phyloP scores from a whole-genome alignment of 2,329 filamentous ascomycete species.

The Venturia effusa region DNA sequence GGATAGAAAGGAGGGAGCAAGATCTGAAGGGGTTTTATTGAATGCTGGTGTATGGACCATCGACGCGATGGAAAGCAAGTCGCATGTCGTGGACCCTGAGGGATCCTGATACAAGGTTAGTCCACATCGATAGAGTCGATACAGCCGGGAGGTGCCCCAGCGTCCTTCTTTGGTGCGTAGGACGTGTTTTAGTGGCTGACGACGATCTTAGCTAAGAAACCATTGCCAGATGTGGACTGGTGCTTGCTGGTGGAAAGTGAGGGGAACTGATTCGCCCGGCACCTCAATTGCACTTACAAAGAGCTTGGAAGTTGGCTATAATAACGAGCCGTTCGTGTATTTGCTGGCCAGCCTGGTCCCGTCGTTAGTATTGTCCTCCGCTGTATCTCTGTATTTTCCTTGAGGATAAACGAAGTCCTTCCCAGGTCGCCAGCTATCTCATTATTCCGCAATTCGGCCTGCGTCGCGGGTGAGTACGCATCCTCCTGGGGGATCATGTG shows the following conservation, averaged over 20 bases:
- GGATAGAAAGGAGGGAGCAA: neutral
- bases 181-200: neutral
- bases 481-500: neutral
- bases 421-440: neutral
- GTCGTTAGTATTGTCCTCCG: neutral
- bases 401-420: neutral
- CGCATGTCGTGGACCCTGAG: neutral
- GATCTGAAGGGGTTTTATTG: neutral
- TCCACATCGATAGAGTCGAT: neutral
- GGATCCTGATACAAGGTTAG: neutral
- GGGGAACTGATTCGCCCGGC: neutral
- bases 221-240: neutral
- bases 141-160: neutral
- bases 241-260: neutral
- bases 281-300: neutral
- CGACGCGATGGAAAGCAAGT: neutral
- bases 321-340: neutral
- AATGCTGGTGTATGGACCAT: neutral
- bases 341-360: neutral
- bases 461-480: neutral
- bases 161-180: neutral
- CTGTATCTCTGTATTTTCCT: neutral
- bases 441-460: neutral
- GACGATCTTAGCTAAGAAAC: neutral
- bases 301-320: conserved; percentile 2